Evolutionary conservation across 176 grass and related monocot species (phyloP).

Genomic region (Oryza meridionalis): DNA sequence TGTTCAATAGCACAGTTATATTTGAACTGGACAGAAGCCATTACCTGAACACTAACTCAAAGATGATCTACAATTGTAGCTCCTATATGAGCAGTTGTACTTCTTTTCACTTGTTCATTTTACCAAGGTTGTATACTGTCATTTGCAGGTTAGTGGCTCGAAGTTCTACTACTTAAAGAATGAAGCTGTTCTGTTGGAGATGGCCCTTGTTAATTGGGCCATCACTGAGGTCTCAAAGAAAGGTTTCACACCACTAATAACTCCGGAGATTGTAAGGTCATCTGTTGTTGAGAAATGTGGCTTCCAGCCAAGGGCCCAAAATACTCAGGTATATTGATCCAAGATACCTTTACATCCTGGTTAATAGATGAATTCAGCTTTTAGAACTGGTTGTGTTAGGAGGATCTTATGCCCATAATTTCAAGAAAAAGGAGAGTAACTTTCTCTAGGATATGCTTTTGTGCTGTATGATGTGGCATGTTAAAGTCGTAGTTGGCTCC

Average conservation of each 20-base stretch:
- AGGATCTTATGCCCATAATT: neutral
- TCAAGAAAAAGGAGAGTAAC: no score
- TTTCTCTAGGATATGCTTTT: neutral
- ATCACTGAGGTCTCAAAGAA: conserved; percentile 85
- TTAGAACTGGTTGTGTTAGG: neutral
- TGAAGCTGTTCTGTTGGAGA: conserved; percentile 88
- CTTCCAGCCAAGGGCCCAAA: conserved; percentile 90
- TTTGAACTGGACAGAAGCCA: conserved; percentile 8
- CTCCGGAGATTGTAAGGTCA: conserved; percentile 96
- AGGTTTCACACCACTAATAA: conserved; percentile 90
- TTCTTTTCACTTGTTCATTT: neutral
- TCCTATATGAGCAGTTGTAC: conserved; percentile 21
- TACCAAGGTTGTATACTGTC: conserved; percentile 23
- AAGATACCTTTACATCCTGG: no score
- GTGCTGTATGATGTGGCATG: no score
- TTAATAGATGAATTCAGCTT: neutral
- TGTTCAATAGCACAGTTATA: conserved; percentile 22
- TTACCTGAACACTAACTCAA: neutral
- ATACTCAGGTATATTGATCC: conserved; percentile 68
- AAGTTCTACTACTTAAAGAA: conserved; percentile 99
- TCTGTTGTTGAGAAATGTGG: conserved; percentile 94
- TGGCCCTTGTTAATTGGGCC: conserved; percentile 90
- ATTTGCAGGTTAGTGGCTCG: conserved; percentile 82
- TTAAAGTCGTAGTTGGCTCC: no score
- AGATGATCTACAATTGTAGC: neutral